Evolutionary conservation across 169 alveolate genomes (phyloP).

Genomic region (Besnoitia besnoiti): DNA sequence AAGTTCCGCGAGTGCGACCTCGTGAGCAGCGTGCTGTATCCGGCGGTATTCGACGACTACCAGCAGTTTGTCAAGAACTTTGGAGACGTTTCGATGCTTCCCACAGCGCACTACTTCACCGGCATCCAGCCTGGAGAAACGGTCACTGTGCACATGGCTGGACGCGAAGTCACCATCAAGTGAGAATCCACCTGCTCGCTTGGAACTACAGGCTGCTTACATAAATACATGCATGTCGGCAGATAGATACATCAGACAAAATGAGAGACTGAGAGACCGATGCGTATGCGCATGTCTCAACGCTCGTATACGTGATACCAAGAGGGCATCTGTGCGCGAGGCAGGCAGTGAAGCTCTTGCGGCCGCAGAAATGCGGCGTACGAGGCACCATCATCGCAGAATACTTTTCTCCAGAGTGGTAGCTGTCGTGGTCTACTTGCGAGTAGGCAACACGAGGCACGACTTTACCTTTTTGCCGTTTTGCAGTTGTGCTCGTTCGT

Average conservation of each 20-base stretch:
- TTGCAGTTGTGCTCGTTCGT: too few relatives aligned
- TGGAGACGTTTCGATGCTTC: slow-evolving; percentile 60
- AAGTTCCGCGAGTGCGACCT: slow-evolving; percentile 43
- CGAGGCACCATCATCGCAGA: too few relatives aligned
- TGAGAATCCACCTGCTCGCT: not conserved
- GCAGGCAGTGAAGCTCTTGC: too few relatives aligned
- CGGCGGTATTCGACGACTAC: slow-evolving; percentile 48
- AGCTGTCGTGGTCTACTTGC: too few relatives aligned
- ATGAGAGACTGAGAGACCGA: too few relatives aligned
- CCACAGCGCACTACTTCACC: slow-evolving; percentile 34
- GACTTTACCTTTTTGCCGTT: too few relatives aligned
- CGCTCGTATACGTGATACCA: too few relatives aligned
- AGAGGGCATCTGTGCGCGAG: too few relatives aligned
- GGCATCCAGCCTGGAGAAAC: slow-evolving; percentile 47
- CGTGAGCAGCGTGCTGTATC: slow-evolving; percentile 38
- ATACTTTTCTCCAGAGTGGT: too few relatives aligned
- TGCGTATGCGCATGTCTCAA: too few relatives aligned
- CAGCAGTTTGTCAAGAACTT: slow-evolving; percentile 28
- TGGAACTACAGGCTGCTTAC: not conserved
- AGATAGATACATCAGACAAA: not conserved
- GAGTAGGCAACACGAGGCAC: too few relatives aligned
- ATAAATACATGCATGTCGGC: not conserved
- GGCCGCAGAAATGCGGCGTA: too few relatives aligned
- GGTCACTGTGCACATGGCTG: slow-evolving; percentile 51
- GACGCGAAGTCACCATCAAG: slow-evolving; percentile 41